Conservation (phyloP, 1,284 basidiomycete genomes). For the Tilletia indica region DNA sequence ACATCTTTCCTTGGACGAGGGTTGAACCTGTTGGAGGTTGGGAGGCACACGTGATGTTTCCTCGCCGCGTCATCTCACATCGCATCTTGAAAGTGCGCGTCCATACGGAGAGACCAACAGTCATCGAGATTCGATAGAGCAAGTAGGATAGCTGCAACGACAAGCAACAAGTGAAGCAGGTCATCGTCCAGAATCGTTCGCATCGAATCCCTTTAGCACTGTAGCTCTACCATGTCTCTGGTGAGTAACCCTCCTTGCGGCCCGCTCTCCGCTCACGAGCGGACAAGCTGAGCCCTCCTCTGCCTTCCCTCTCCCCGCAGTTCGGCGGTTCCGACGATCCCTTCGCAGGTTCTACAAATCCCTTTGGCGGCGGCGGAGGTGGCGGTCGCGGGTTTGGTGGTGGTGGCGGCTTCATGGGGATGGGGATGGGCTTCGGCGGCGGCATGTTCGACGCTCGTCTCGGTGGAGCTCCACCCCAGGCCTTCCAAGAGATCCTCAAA, state of each 20-base stretch:
- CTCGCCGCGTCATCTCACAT: background rate
- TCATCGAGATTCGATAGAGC: no score
- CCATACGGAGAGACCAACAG: no score
- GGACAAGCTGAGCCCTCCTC: background rate
- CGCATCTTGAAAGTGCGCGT: background rate
- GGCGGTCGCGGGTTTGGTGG: background rate
- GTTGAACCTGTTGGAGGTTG: no score
- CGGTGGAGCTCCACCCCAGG: constrained; percentile 21
- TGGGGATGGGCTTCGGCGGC: constrained; percentile 17
- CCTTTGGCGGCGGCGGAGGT: constrained; percentile 8
- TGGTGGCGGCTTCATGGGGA: background rate
- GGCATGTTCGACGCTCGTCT: constrained; percentile 6
- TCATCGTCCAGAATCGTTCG: no score
- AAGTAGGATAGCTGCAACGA: no score
- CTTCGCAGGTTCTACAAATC: background rate
- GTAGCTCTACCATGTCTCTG: background rate
- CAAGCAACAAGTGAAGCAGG: no score
- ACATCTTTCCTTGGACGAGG: no score
- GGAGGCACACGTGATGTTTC: no score
- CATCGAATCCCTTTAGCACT: no score
- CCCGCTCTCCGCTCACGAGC: background rate
- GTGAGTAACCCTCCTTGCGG: background rate
- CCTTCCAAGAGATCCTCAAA: constrained; percentile 54
- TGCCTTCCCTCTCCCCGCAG: background rate
- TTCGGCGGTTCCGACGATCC: constrained; percentile 8